Evolutionary conservation across 2,329 filamentous ascomycete genomes (phyloP).

Genomic region (Tricladium varicosporioides): DNA sequence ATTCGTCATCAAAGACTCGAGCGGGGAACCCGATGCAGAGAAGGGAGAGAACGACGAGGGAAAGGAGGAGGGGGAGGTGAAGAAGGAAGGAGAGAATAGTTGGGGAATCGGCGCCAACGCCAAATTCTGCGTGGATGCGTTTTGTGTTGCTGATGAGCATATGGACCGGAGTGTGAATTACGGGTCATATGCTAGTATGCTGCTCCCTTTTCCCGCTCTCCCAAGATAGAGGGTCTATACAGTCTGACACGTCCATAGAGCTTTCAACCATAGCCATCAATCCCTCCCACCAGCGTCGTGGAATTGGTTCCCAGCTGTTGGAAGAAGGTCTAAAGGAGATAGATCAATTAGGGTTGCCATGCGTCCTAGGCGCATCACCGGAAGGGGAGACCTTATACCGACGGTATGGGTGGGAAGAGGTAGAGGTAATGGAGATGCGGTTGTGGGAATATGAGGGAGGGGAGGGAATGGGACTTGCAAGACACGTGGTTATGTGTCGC

Average conservation of each 20-base stretch:
- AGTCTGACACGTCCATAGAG: conserved; percentile 18
- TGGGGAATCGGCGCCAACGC: conserved; percentile 24
- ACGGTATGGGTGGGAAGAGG: conserved; percentile 25
- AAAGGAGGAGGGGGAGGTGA: not conserved
- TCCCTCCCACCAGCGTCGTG: conserved; percentile 23
- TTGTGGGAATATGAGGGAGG: conserved; percentile 30
- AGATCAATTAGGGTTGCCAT: conserved; percentile 23
- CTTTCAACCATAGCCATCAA: conserved; percentile 21
- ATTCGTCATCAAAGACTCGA: conserved; percentile 4
- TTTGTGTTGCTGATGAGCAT: conserved; percentile 22
- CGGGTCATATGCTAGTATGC: conserved; percentile 26
- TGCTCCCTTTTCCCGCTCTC: not conserved
- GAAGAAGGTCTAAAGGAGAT: conserved; percentile 20
- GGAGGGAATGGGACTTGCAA: conserved; percentile 18
- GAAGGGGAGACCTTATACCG: conserved; percentile 26
- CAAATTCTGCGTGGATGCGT: conserved; percentile 27
- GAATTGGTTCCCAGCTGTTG: conserved; percentile 26
- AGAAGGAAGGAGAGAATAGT: not conserved
- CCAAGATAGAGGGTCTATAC: too few species aligned
- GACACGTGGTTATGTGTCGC: conserved; percentile 15
- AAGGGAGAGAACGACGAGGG: not conserved
- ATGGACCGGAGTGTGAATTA: conserved; percentile 20
- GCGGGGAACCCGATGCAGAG: not conserved
- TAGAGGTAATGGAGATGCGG: conserved; percentile 20
- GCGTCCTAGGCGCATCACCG: conserved; percentile 27